Evolutionary conservation across 2,329 filamentous ascomycete genomes (phyloP), one percentile per base, ranked within the genome.

Genomic region (Hypoxylon sp.): DNA sequence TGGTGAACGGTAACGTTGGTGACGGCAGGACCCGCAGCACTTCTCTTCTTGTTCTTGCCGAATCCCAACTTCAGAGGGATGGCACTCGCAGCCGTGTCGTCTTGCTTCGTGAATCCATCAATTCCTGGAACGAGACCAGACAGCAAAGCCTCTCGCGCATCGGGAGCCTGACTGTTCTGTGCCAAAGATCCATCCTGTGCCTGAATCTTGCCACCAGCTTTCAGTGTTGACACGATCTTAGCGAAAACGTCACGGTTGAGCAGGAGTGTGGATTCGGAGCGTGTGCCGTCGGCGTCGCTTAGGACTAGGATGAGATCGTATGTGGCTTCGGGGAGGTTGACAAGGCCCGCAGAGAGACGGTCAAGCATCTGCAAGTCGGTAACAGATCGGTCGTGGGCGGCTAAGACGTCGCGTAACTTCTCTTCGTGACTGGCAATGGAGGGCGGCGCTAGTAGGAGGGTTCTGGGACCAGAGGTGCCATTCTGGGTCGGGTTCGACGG

Each of bases 331-430:
- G 94, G 92, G 0, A 99, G 89, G 6, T 89, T 84, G 63, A 96
- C 93, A 39, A 97, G 85, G 68, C 93, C 93, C 37, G 92, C 88
- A 1, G 92, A 89, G 44, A 99, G 88, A 56, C 96, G 93, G 82
- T 99, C 96, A 68, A 99, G 92, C 96, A 99, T 99, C 81, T 98
- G 96, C 58, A 99, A 86, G 78, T 99, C 96, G 69, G 94, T 95
- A 50, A 87, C 84, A 70, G 86, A 83, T 77, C 93, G 91, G 79
- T 96, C 90, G 82, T 93, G 90, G 63, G 89, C 84, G 65, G 89
- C 85, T 75, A 97, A 88, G 69, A 96, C 85, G 72, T 84, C 83
- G 71, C 89, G 87, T 72, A 98, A 86, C 75, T 89, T 89, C 73
- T 93, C 91, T 73, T 94, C 93, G 80, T 97, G 92, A 61, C 93